These are phyloP conservation scores for Schizochytrium sp. DNA, from an alignment of 108 stramenopile genomes.

Conservation along the genomic window DNA sequence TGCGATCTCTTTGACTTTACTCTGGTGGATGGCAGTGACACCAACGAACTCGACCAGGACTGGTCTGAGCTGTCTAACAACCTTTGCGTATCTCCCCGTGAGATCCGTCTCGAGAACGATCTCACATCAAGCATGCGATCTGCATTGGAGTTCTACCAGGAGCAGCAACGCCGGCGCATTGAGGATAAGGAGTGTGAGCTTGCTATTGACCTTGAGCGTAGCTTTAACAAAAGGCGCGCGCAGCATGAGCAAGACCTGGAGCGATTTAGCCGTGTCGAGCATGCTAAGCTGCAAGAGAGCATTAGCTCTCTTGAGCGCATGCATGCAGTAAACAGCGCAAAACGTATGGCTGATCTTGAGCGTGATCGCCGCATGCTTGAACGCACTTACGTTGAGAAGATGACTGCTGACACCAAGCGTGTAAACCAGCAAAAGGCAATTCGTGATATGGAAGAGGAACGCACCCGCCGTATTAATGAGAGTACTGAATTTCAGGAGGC, in stretches of 20 bases:
- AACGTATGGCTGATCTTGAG: neutral
- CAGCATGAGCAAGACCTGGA: neutral
- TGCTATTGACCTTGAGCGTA: neutral
- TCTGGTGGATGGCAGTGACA: neutral
- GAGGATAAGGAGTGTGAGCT: constrained; percentile 11
- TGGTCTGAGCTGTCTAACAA: constrained; percentile 41
- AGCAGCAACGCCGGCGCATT: constrained; percentile 42
- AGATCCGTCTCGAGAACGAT: neutral
- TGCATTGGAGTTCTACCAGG: neutral
- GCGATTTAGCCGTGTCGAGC: neutral
- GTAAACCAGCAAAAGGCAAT: constrained; percentile 14
- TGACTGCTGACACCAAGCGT: constrained; percentile 1
- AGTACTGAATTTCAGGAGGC: neutral
- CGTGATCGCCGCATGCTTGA: neutral
- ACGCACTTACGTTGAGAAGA: neutral
- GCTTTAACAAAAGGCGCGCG: neutral
- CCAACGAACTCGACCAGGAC: neutral
- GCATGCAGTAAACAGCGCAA: neutral
- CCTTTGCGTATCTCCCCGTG: constrained; percentile 10
- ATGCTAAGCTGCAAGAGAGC: neutral
- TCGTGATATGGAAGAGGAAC: neutral
- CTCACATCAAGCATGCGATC: neutral
- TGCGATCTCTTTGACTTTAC: constrained; percentile 17
- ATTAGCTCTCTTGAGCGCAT: neutral
- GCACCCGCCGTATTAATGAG: neutral